A percentile compares a stretch with the other conserved stretches of the same genome.
Conservation (phyloP, 1,284 basidiomycete species). For the Microbotryum lychnidis-dioicae region DNA sequence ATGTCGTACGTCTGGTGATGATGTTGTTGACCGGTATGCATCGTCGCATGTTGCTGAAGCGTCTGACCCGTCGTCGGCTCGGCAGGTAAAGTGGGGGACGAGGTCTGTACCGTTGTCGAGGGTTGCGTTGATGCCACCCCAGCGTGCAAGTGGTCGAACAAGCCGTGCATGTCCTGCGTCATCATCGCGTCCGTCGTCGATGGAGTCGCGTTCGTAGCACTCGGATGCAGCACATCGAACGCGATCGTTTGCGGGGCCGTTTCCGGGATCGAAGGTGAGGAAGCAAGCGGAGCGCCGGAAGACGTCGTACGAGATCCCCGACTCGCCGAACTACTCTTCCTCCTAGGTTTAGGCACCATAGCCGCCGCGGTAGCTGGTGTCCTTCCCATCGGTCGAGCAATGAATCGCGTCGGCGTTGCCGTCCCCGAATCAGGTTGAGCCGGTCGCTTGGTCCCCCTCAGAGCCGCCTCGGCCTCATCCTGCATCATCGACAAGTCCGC, state of each 20-base stretch:
- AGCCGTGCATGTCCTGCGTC: neutral
- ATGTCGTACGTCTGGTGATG: slow-evolving; percentile 23
- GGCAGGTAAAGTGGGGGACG: neutral
- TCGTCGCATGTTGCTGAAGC: neutral
- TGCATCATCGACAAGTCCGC: slow-evolving; percentile 17
- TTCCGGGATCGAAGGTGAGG: neutral
- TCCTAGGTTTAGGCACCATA: slow-evolving; percentile 1
- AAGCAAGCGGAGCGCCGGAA: neutral
- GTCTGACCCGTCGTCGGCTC: neutral
- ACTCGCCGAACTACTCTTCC: slow-evolving; percentile 4
- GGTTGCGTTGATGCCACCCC: neutral
- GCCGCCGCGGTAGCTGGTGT: neutral
- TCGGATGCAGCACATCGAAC: neutral
- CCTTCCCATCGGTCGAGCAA: slow-evolving; percentile 7
- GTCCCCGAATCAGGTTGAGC: slow-evolving; percentile 11
- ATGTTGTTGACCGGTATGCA: too few species aligned
- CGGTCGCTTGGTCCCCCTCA: slow-evolving; percentile 21
- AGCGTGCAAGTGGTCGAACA: slow-evolving; percentile 2
- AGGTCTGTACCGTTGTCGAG: neutral
- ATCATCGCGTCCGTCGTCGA: neutral
- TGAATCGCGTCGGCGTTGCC: slow-evolving; percentile 20
- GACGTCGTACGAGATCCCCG: neutral
- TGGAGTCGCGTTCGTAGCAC: neutral
- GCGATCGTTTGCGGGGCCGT: neutral
- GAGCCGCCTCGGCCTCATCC: neutral